phyloP scores from a whole-genome alignment of 202 grass and related monocot genomes.

The Panicum hallii region DNA sequence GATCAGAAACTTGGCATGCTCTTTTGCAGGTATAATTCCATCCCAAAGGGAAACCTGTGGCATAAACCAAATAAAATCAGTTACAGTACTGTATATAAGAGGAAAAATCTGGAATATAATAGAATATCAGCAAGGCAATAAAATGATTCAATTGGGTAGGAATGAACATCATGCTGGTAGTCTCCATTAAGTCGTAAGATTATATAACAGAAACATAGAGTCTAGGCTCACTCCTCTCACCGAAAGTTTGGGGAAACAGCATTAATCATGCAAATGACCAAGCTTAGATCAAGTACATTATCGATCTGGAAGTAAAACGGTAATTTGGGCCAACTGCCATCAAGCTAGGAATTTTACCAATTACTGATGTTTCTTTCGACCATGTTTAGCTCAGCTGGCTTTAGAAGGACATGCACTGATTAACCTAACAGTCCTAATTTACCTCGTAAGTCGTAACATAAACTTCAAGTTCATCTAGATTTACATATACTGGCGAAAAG shows the following conservation, averaged over 20 bases:
- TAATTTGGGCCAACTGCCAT: not conserved
- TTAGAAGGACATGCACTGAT: not conserved
- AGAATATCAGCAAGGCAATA: not conserved
- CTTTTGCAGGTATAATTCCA: slow-evolving; percentile 95
- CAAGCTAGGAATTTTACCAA: not conserved
- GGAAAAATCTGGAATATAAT: not conserved
- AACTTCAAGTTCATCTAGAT: not conserved
- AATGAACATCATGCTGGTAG: not conserved
- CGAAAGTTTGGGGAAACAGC: not conserved
- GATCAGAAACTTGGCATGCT: slow-evolving; percentile 87
- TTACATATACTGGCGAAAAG: not conserved
- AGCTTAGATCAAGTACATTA: not conserved
- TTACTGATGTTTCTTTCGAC: not conserved
- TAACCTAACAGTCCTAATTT: not conserved
- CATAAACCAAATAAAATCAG: slow-evolving; percentile 19
- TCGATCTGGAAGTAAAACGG: not conserved
- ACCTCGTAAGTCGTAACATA: not conserved
- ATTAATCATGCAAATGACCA: not conserved
- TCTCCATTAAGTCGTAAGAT: not conserved
- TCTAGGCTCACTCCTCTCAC: not conserved
- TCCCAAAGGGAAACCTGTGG: slow-evolving; percentile 95
- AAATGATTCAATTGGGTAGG: slow-evolving; percentile 1
- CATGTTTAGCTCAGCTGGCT: not conserved
- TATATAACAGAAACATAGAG: slow-evolving; percentile 18
- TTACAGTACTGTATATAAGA: not conserved